phyloP scores from a whole-genome alignment of 2,329 filamentous ascomycete species.

The Graphiopsis chlorocephala region DNA sequence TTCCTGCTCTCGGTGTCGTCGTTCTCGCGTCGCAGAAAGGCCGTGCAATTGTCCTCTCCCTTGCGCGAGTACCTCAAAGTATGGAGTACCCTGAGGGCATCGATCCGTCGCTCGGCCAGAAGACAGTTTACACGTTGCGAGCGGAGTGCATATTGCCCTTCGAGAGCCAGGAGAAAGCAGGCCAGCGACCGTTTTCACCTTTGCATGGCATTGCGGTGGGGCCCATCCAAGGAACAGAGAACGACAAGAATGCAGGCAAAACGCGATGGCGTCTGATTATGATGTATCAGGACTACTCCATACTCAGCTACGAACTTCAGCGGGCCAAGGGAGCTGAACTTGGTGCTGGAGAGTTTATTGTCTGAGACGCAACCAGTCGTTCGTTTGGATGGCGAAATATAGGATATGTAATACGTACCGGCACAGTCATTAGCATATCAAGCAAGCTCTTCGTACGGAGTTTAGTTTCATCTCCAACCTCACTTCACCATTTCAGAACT shows the following conservation, averaged over 20 bases:
- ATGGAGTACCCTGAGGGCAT: slow-evolving; percentile 17
- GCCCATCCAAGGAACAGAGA: slow-evolving; percentile 54
- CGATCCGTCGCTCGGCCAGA: slow-evolving; percentile 14
- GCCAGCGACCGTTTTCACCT: slow-evolving; percentile 48
- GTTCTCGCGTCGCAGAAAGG: slow-evolving; percentile 66
- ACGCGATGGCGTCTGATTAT: slow-evolving; percentile 66
- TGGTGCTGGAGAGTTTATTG: background rate
- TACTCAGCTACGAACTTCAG: slow-evolving; percentile 67
- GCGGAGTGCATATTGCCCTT: slow-evolving; percentile 58
- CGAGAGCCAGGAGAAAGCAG: slow-evolving; percentile 49
- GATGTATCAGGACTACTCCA: slow-evolving; percentile 67
- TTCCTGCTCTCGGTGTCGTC: slow-evolving; percentile 69
- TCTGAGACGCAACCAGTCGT: background rate
- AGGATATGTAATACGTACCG: background rate
- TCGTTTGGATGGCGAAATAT: background rate
- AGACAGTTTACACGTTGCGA: slow-evolving; percentile 46
- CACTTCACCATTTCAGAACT: slow-evolving; percentile 39
- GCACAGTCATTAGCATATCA: background rate
- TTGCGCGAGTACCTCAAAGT: slow-evolving; percentile 46
- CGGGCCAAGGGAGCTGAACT: background rate
- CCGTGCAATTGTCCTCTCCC: slow-evolving; percentile 58
- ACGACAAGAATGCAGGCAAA: slow-evolving; percentile 30
- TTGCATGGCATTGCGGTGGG: slow-evolving; percentile 67
- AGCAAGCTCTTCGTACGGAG: background rate
- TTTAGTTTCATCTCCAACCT: background rate